Evolutionary conservation across 768 basidiomycete genomes (phyloP), one percentile per base, ranked within the genome.

Genomic region (Sporobolomyces roseus): DNA sequence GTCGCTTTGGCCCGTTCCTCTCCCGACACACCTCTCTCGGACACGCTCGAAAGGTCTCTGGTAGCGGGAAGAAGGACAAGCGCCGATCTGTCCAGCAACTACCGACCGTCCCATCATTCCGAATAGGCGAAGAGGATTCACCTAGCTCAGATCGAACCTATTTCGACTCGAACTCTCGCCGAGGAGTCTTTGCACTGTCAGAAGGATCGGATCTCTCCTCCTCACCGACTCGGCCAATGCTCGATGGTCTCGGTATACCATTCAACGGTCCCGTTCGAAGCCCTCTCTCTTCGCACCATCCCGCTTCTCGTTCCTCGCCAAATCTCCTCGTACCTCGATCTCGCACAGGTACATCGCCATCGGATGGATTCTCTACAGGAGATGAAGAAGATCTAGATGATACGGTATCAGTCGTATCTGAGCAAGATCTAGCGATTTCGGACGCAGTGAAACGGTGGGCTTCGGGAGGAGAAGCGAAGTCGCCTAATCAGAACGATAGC

Each of bases 1-100:
- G 66, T 41, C 71, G 63, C 16, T 61, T 64, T 36, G 60, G 43
- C 19, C 54, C 43, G 21, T 61, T 64, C 46, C 55, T 72, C 61
- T 58, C 60, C 1, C 66, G 71, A 0, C 71, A 67, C 13, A 61
- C 71, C 1, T 72, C 71, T 0, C 49, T 67, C 29, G 66, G 66
- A 9, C 65, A 61, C 25, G 41, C 25, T 12, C 67, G 61, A 50
- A 61, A 71, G 38, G 9, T 25, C 4, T 58, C 53, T n/a, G 29
- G 21, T 5, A 35, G 29, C 32, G 38, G 45, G 27, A 68, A 61
- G 65, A 65, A 64, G 58, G 65, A 66, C 45, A 71, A 71, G 53
- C 67, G 61, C 0, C 48, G 67, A 25, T 63, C 61, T 3, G 14
- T 41, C 14, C 67, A 68, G 33, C 19, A 50, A 0, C 3, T 23